Conservation (phyloP, 2,329 filamentous ascomycete species). For the Didymellaceae sp. region DNA sequence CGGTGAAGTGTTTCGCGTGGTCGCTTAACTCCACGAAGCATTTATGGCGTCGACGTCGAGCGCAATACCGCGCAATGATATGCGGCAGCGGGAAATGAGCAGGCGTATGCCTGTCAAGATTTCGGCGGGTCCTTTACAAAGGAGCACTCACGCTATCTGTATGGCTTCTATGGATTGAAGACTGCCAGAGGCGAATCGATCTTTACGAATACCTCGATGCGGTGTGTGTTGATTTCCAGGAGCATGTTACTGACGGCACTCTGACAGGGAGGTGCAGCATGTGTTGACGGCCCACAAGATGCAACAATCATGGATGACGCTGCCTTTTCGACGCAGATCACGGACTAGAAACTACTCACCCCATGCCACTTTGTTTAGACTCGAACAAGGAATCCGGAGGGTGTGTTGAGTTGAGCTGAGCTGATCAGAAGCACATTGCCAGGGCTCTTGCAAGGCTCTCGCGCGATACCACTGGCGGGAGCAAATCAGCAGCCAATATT, state of each 20-base stretch:
- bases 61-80: not conserved
- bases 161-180: not conserved
- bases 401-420: constrained; percentile 13
- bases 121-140: not conserved
- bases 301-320: not conserved
- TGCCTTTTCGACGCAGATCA: not conserved
- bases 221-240: not conserved
- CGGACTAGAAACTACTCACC: not conserved
- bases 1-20: constrained; percentile 29
- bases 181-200: not conserved
- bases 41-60: constrained; percentile 3
- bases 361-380: not conserved
- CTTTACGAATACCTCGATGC: constrained; percentile 3
- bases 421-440: constrained; percentile 25
- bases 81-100: not conserved
- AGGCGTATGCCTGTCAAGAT: constrained; percentile 13
- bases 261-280: not conserved
- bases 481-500: constrained; percentile 32
- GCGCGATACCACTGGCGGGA: constrained; percentile 22
- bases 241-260: not conserved
- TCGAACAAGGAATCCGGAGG: constrained; percentile 1
- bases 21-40: constrained; percentile 14
- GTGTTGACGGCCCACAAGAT: not conserved
- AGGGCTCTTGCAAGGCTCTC: constrained; percentile 32
- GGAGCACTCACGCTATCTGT: constrained; percentile 1